Conservation (phyloP, 2,329 filamentous ascomycete genomes). For the Colletotrichum orbiculare region DNA sequence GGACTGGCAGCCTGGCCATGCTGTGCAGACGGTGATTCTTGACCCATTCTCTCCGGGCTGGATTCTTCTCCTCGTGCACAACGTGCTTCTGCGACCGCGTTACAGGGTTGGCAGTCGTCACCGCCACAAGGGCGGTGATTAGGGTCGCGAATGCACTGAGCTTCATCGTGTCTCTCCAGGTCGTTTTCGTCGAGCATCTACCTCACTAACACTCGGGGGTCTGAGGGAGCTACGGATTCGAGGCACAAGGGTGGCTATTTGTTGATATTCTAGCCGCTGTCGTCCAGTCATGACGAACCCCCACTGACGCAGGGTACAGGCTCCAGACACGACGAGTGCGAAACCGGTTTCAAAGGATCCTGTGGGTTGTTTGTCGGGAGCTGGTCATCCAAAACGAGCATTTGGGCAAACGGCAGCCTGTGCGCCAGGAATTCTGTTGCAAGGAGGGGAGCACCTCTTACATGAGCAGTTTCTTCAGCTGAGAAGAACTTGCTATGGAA, state of each 20-base stretch:
- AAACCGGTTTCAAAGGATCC: slow-evolving; percentile 35
- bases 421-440: slow-evolving; percentile 27
- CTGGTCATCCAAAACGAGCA: slow-evolving; percentile 33
- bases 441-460: slow-evolving; percentile 24
- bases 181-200: slow-evolving; percentile 22
- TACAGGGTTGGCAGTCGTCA: slow-evolving; percentile 27
- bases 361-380: slow-evolving; percentile 25
- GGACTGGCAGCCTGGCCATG: slow-evolving; percentile 34
- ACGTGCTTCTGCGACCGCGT: slow-evolving; percentile 35
- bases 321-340: slow-evolving; percentile 30
- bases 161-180: slow-evolving; percentile 33
- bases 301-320: slow-evolving; percentile 26
- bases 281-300: slow-evolving; percentile 27
- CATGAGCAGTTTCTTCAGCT: slow-evolving; percentile 27
- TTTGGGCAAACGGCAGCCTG: slow-evolving; percentile 33
- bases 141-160: slow-evolving; percentile 27
- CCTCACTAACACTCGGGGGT: slow-evolving; percentile 19
- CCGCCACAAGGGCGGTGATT: slow-evolving; percentile 28
- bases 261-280: slow-evolving; percentile 31
- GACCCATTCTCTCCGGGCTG: slow-evolving; percentile 35
- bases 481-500: not conserved
- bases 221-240: slow-evolving; percentile 3
- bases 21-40: slow-evolving; percentile 31
- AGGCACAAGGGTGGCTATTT: slow-evolving; percentile 31
- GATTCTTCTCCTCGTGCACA: slow-evolving; percentile 37